Base-by-base conservation (phyloP, 345 rosid species). In the Pistacia integerrima region DNA sequence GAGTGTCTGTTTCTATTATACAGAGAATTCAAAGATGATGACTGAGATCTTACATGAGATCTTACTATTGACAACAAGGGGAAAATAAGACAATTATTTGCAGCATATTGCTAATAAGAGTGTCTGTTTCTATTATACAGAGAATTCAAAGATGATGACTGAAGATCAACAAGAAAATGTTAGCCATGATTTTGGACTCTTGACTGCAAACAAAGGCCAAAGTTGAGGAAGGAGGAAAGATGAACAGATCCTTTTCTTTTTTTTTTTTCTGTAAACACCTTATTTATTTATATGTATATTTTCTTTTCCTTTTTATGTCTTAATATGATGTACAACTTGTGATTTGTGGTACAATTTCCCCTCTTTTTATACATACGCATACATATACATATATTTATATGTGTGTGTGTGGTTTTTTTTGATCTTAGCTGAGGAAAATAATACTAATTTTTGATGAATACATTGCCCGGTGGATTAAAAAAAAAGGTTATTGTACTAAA, bases 1-100 rank as follows among this genome's bases (percentile, higher is more conserved):
- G 38, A 14, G 0, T 69, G 30, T 52, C 18, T 38, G 1, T 77
- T 73, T 4, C 44, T 41, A 51, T 57, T 79, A 38, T 1, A 22
- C 89, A 88, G 91, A 82, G 91, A 88, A 81, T 88, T 88, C 81
- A 89, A 86, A 73, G 95, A 89, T 75, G 93, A 89, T 51, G 95
- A 91, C 79, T 89, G 85, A 84, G n/a, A n/a, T n/a, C n/a, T n/a
- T 36, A n/a, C 4, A 28, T 28, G 18, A 46, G 58, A 44, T 44
- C 1, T 63, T 1, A 13, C 35, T 63, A 63, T 0, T 14, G 17
- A 16, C 1, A 63, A 63, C 2, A 63, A 1, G 20, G 2, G 48
- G 52, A 49, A 35, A 14, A 35, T 13, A 16, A 12, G 41, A 14
- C 20, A 63, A 28, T 67, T 14, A 49, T 51, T 35, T 52, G 25